These are phyloP conservation scores for Pythium folliculosum DNA, from an alignment of 352 stramenopile species.

Conservation along the genomic window DNA sequence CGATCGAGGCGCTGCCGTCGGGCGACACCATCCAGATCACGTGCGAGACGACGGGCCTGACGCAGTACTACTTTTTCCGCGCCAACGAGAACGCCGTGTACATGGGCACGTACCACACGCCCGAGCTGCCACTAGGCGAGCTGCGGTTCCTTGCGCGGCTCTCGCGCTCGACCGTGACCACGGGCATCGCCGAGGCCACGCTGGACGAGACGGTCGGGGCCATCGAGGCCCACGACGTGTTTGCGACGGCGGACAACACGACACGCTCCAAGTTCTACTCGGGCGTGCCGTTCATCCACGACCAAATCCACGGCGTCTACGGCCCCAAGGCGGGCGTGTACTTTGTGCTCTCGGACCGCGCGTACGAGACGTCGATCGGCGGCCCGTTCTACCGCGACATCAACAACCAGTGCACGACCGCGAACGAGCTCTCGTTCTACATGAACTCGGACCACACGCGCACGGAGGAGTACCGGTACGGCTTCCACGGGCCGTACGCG, in stretches of 20 bases:
- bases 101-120: conserved; percentile 55
- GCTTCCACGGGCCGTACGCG: conserved; percentile 54
- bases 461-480: conserved; percentile 55
- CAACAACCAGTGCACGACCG: conserved; percentile 52
- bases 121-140: conserved; percentile 35
- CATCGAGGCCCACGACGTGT: conserved; percentile 49
- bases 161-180: conserved; percentile 35
- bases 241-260: conserved; percentile 30
- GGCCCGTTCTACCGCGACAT: conserved; percentile 61
- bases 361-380: conserved; percentile 47
- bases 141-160: conserved; percentile 52
- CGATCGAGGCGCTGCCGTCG: conserved; percentile 29
- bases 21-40: conserved; percentile 46
- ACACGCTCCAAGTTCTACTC: conserved; percentile 54
- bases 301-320: conserved; percentile 44
- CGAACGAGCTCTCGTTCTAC: conserved; percentile 60
- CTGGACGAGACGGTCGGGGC: conserved; percentile 35
- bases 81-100: conserved; percentile 55
- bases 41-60: conserved; percentile 39
- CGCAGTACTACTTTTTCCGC: conserved; percentile 58
- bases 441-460: conserved; percentile 65
- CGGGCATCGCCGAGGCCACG: conserved; percentile 38
- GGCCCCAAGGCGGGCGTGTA: conserved; percentile 43
- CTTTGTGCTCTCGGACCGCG: conserved; percentile 48
- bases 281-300: conserved; percentile 36